Evolutionary conservation across 768 basidiomycete genomes (phyloP).

Genomic region (Termitomyces bulborhizus): DNA sequence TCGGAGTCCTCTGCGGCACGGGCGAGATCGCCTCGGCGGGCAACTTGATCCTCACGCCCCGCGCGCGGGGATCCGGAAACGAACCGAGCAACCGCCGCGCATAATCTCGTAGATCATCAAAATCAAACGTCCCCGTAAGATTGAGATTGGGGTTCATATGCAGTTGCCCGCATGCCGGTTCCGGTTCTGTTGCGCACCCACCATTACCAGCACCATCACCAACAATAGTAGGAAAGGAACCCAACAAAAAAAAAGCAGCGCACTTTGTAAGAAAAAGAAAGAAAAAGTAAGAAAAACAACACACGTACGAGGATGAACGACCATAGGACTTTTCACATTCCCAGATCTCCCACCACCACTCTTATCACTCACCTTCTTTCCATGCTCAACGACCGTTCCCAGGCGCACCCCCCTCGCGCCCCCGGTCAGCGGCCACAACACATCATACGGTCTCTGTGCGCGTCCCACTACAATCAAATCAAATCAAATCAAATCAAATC

Average conservation of each 20-base stretch:
- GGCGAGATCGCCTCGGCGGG: conserved; percentile 19
- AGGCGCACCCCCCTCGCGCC: conserved; percentile 26
- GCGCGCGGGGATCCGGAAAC: conserved; percentile 27
- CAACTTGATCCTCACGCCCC: conserved; percentile 20
- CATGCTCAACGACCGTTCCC: conserved; percentile 25
- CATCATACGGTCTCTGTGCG: conserved; percentile 64
- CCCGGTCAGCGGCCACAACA: conserved; percentile 70
- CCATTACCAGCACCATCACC: no score
- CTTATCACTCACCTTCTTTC: conserved; percentile 6
- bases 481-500: no score
- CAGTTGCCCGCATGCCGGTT: conserved; percentile 3
- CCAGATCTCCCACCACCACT: not conserved
- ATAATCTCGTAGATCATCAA: conserved; percentile 47
- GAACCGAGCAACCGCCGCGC: conserved; percentile 44
- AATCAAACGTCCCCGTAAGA: conserved; percentile 26
- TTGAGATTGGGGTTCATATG: no score
- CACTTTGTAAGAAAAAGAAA: no score
- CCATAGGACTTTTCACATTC: conserved; percentile 7
- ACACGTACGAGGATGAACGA: conserved; percentile 10
- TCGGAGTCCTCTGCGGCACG: conserved; percentile 12
- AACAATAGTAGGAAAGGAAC: no score
- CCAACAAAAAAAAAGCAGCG: no score
- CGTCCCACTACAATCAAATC: conserved; percentile 35
- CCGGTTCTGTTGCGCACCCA: not conserved
- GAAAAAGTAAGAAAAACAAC: no score